A percentile compares a stretch with the other conserved stretches of the same genome.
Evolutionary conservation across 2,329 filamentous ascomycete genomes (phyloP).

Genomic region (Aaosphaeria pasadenensis): DNA sequence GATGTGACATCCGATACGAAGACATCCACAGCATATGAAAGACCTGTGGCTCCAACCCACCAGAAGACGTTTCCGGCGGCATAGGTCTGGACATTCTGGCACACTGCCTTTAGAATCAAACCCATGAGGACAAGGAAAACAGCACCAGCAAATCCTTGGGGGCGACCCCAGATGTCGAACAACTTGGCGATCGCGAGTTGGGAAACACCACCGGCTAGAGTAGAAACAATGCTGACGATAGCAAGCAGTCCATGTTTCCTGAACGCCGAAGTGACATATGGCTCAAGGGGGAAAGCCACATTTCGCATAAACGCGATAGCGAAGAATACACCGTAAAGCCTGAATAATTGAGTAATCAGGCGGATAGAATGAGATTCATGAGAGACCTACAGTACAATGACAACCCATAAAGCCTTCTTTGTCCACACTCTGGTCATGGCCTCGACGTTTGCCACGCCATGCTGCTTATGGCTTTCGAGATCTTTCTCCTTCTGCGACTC

Average conservation of each 20-base stretch:
- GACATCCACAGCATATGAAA: conserved; percentile 60
- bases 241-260: conserved; percentile 22
- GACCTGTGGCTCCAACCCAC: conserved; percentile 59
- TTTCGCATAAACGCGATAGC: neutral
- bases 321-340: neutral
- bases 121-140: conserved; percentile 20
- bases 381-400: conserved; percentile 24
- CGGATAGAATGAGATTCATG: conserved; percentile 27
- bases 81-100: conserved; percentile 19
- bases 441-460: conserved; percentile 29
- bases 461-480: conserved; percentile 5
- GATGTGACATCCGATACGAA: conserved; percentile 62
- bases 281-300: conserved; percentile 28
- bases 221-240: conserved; percentile 20
- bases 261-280: conserved; percentile 31
- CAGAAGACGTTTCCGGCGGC: conserved; percentile 39
- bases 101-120: conserved; percentile 52
- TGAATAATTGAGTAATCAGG: conserved; percentile 15
- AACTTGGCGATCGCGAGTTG: conserved; percentile 38
- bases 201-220: conserved; percentile 25
- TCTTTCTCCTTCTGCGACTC: too few species aligned
- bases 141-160: conserved; percentile 33
- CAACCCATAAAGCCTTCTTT: conserved; percentile 21
- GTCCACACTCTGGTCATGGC: conserved; percentile 34
- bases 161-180: conserved; percentile 38